A percentile compares a stretch with the other conserved stretches of the same genome.
These are phyloP conservation scores for Phyllosticta paracitricarpa DNA, from an alignment of 2,329 filamentous ascomycete genomes.

Conservation along the genomic window DNA sequence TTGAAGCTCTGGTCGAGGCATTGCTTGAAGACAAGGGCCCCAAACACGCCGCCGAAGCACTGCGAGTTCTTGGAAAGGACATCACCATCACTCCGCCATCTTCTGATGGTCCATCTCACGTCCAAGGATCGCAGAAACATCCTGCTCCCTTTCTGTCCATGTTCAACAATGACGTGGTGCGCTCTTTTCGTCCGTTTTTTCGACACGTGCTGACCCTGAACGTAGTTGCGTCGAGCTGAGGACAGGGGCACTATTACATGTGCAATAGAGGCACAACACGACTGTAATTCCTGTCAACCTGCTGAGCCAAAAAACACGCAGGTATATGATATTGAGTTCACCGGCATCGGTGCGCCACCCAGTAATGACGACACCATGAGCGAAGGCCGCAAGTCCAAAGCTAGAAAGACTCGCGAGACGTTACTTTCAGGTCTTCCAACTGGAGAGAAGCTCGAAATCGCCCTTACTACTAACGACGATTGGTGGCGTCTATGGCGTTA, in stretches of 20 bases:
- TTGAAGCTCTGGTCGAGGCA: slow-evolving; percentile 31
- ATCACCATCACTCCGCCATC: neutral
- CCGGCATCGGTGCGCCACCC: neutral
- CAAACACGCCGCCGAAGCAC: slow-evolving; percentile 17
- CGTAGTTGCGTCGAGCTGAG: slow-evolving; percentile 4
- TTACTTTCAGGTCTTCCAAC: slow-evolving; percentile 26
- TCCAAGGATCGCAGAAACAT: neutral
- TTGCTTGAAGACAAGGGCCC: slow-evolving; percentile 23
- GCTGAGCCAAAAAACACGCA: neutral
- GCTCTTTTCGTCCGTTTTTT: neutral
- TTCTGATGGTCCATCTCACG: neutral
- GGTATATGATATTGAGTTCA: neutral
- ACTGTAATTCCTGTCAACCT: neutral
- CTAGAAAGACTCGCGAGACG: slow-evolving; percentile 26
- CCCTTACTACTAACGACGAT: slow-evolving; percentile 20
- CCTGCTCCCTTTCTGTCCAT: slow-evolving; percentile 1
- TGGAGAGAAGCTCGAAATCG: slow-evolving; percentile 20
- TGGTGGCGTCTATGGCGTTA: slow-evolving; percentile 36
- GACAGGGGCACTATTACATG: neutral
- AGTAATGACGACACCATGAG: neutral
- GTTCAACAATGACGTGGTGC: slow-evolving; percentile 9
- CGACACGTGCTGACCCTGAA: neutral
- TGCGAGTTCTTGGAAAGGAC: slow-evolving; percentile 5
- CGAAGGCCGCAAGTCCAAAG: slow-evolving; percentile 16
- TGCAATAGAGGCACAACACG: neutral